Evolutionary conservation across 331 rosid species (phyloP), one percentile per base, ranked within the genome.

Genomic region (Stylosanthes scabra): DNA sequence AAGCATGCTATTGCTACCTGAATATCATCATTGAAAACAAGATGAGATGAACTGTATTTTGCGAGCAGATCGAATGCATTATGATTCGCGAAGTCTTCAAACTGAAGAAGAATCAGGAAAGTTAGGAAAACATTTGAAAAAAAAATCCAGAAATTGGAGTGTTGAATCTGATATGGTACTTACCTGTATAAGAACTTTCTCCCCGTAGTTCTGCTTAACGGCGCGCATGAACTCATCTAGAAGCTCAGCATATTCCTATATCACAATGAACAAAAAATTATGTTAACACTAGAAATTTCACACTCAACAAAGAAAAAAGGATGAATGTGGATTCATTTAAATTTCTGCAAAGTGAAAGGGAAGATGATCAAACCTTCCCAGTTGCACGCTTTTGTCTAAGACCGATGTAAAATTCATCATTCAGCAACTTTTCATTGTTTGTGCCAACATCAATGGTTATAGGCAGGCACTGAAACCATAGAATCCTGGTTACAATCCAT

Each of bases 71-170:
- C 87, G 11, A 95, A 95, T 6, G 99, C 99, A 69, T 95, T 95
- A 80, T 95, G 99, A 81, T 92, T 95, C 8, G 97, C 98, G 25
- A 95, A 95, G 85, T 95, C 99, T 77, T 95, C 99, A 12, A 92
- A 95, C 98, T 95, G 97, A 76, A 75, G 63, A 68, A 13, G 75
- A 61, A 72, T 5, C 5, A 55, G 6, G 70, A 69, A 50, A 47
- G 72, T 63, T 69, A 54, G 63, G 50, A 70, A 66, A 34, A 79
- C 63, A 25, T 64, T 13, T 28, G 20, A 65, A 67, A 59, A 27
- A 27, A 11, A 27, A 83, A 10, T 8, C 7, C 40, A 44, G 31
- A 54, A 11, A 47, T 15, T 2, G 57, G 45, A 11, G 75, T 54
- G 70, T 66, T 58, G 82, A 70, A 71, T 60, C 81, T 57, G 59